Evolutionary conservation across 805 yeast genomes (phyloP), one percentile per base, ranked within the genome.

Genomic region (Candida golubevii): DNA sequence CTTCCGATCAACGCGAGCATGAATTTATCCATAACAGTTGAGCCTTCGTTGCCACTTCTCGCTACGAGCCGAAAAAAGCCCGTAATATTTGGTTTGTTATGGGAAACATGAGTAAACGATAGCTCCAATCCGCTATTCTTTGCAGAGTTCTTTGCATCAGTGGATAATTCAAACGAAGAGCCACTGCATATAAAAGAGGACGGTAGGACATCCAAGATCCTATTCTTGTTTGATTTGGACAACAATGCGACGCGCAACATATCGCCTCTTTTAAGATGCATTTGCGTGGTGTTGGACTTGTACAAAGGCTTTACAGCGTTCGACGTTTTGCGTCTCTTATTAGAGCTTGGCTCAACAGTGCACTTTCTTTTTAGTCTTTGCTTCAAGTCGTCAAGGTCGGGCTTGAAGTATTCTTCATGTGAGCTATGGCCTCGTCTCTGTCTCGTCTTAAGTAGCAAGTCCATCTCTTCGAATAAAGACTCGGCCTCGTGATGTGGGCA

Each of bases 161-260:
- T 14, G 10, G 29, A n/a, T 35, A 42, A 27, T 1, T 11, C 12
- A 18, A 41, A 41, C 4, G 33, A 28, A 3, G 52, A 45, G 6
- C 55, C 55, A 18, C 40, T 40, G 11, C 35, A 34, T 14, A 51
- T 23, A 27, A 38, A 51, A 13, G 54, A 48, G 26, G 56, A 49
- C 9, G 42, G 45, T 11, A 47, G 44, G 7, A 51, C 56, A 37
- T 38, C 38, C 32, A 53, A 35, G 12, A 53, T 53, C 8, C 28
- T 31, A 7, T 36, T 30, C 32, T 41, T 47, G 28, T 48, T 44
- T 18, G 14, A 12, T 9, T 32, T 12, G 4, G 47, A 39, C 12
- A 48, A 31, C 7, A 12, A 29, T 29, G 32, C 32, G 32, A 10
- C n/a, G 32, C 32, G 6, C 32, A 29, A 29, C 23, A 18, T 18